Percentiles rank a stretch among this genome's conserved stretches.
Conservation (phyloP, 805 yeast species). For the Lipomyces yamadae region DNA sequence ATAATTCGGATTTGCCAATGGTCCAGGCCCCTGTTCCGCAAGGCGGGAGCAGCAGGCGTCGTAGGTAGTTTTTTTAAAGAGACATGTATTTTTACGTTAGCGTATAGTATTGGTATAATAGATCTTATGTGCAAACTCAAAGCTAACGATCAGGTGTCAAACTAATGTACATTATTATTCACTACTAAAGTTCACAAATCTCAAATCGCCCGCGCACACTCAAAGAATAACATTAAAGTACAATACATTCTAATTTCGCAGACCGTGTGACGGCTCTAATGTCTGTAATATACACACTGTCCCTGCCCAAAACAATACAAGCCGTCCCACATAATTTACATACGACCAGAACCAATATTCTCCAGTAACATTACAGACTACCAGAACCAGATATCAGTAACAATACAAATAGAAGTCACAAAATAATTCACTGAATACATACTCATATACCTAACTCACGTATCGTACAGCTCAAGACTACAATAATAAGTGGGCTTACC, state of each 20-base stretch:
- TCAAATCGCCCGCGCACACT: not conserved
- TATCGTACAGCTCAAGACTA: slow-evolving; percentile 18
- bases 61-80: not conserved
- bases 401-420: not conserved
- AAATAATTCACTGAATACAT: not conserved
- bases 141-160: not conserved
- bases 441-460: not conserved
- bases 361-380: slow-evolving; percentile 4
- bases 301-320: not conserved
- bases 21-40: slow-evolving; percentile 9
- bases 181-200: not conserved
- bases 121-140: not conserved
- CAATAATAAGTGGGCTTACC: not conserved
- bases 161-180: slow-evolving; percentile 1
- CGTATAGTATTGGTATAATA: not conserved
- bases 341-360: not conserved
- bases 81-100: not conserved
- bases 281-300: not conserved
- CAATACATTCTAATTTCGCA: not conserved
- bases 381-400: not conserved
- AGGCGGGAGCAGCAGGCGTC: not conserved
- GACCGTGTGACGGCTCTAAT: not conserved
- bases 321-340: not conserved
- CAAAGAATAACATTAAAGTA: not conserved
- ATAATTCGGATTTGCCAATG: slow-evolving; percentile 16